Conservation (phyloP, 2,329 filamentous ascomycete genomes). For the Ustilaginoidea virens region DNA sequence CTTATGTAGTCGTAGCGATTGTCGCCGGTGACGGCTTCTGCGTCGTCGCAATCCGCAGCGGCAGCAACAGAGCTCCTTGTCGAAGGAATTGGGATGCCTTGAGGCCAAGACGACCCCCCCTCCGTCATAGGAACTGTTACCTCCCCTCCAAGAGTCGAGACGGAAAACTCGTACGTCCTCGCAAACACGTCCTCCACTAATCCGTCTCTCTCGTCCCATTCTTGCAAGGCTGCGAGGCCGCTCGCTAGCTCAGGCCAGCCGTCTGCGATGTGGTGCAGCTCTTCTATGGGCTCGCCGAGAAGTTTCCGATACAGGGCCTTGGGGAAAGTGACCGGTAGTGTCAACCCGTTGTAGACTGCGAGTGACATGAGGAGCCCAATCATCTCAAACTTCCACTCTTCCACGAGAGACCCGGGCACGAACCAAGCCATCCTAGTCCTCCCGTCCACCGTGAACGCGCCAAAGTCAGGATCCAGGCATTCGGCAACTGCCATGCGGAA, state of each 20-base stretch:
- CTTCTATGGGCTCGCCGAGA: constrained; percentile 50
- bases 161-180: constrained; percentile 75
- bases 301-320: constrained; percentile 70
- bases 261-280: constrained; percentile 64
- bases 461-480: constrained; percentile 62
- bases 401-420: constrained; percentile 63
- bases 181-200: constrained; percentile 69
- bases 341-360: constrained; percentile 85
- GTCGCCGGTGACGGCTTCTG: constrained; percentile 61
- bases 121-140: constrained; percentile 40
- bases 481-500: constrained; percentile 74
- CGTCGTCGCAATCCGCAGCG: constrained; percentile 28
- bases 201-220: constrained; percentile 62
- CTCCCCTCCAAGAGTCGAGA: constrained; percentile 39
- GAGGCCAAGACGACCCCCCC: constrained; percentile 33
- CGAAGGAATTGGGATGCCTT: constrained; percentile 22
- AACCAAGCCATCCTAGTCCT: constrained; percentile 79
- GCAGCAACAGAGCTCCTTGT: constrained; percentile 12
- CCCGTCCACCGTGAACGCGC: constrained; percentile 64
- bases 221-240: constrained; percentile 55
- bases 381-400: constrained; percentile 80
- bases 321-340: constrained; percentile 80
- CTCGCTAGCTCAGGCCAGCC: constrained; percentile 74
- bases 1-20: constrained; percentile 67
- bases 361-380: constrained; percentile 78